These are phyloP conservation scores for Dalbergia cultrata DNA, from an alignment of 306 rosid species.

Conservation along the genomic window DNA sequence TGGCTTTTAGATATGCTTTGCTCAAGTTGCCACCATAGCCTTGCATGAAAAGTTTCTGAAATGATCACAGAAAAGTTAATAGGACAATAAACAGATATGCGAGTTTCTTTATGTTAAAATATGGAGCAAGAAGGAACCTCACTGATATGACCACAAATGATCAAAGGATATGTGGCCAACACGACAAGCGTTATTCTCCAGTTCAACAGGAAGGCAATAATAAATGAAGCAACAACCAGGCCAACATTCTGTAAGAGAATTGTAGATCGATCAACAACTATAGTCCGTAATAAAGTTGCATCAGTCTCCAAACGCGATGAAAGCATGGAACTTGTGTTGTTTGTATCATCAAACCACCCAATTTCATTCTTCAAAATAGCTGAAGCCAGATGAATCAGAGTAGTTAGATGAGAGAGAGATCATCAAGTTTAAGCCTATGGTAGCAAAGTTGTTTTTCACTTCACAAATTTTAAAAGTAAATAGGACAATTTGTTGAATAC, in stretches of 20 bases:
- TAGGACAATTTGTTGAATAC: neutral
- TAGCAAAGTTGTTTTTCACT: neutral
- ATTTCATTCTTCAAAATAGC: conserved; percentile 96
- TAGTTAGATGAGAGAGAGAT: conserved; percentile 30
- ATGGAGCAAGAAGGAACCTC: conserved; percentile 61
- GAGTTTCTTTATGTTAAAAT: conserved; percentile 31
- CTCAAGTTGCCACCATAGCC: conserved; percentile 99
- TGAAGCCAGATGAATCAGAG: conserved; percentile 49
- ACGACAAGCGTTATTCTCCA: conserved; percentile 96
- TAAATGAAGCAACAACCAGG: conserved; percentile 81
- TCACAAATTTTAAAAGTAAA: neutral
- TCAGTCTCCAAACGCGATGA: conserved; percentile 86
- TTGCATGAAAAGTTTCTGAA: conserved; percentile 92
- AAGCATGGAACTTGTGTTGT: conserved; percentile 91
- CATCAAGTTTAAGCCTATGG: conserved; percentile 1
- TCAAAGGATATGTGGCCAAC: conserved; percentile 89
- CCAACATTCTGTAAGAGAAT: conserved; percentile 89
- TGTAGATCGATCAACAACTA: conserved; percentile 88
- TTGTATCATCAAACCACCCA: conserved; percentile 90
- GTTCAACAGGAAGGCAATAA: conserved; percentile 86
- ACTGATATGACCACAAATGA: conserved; percentile 93
- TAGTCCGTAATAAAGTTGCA: conserved; percentile 79
- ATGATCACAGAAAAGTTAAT: conserved; percentile 28
- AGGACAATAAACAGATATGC: conserved; percentile 24
- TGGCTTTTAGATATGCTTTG: conserved; percentile 94